Evolutionary conservation across 2,329 filamentous ascomycete species (phyloP), one percentile per base, ranked within the genome.

Genomic region (Thermoascus crustaceus): DNA sequence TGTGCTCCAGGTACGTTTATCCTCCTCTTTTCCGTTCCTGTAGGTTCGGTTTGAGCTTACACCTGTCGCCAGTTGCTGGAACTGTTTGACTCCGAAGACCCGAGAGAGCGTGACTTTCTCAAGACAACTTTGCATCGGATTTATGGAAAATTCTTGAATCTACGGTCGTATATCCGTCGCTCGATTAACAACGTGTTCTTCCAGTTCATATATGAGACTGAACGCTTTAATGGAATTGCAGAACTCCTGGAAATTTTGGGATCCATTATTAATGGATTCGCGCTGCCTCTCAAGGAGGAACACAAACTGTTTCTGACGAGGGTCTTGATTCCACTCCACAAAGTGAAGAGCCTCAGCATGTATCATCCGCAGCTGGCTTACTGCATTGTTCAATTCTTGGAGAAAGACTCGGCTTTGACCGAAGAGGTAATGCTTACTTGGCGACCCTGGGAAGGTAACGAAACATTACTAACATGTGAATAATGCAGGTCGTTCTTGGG

Each of bases 151-250:
- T 98, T 98, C 66, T 75, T 98, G 52, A 98, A 98, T 61, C 73
- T 98, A 44, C 82, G 91, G 41, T 96, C 91, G 19, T 98, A 94
- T 63, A 98, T 98, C 56, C 78, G 91, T 56, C 80, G 91, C 52
- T 98, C 91, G 38, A 98, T 98, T 74, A 98, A 98, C 76, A 96
- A 98, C 55, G 91, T 98, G 52, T 98, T 98, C 69, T 98, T 98
- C 74, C 91, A 98, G 58, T 98, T 98, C 63, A 88, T 87, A 41
- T 98, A 98, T 60, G 91, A 98, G 65, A 98, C 91, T 3, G 91
- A 98, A 64, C 78, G 91, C 40, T 96, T 98, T 69, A 98, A 98
- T 53, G 91, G 91, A 35, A 95, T 98, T 54, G 91, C 91, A 3
- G 91, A 98, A 62, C 71, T 98, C 19, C 73, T 98, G 22, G 91